These are phyloP conservation scores for Apiospora sp. DNA, from an alignment of 2,329 filamentous ascomycete species.

Conservation along the genomic window DNA sequence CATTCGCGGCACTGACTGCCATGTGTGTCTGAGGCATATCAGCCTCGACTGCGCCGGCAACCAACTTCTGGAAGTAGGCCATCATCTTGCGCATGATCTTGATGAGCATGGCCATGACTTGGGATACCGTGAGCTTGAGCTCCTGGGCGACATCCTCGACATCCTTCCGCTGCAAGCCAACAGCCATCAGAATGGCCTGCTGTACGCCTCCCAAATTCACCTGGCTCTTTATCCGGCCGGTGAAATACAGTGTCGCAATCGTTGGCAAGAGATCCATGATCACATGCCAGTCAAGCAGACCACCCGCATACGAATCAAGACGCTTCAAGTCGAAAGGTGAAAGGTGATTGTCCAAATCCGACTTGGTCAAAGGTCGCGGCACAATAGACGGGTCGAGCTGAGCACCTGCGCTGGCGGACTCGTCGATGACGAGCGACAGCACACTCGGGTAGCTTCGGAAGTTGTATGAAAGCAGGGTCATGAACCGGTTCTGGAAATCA, in stretches of 20 bases:
- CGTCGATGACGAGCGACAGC: conserved; percentile 85
- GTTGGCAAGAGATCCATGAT: conserved; percentile 90
- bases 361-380: conserved; percentile 69
- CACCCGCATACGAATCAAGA: conserved; percentile 93
- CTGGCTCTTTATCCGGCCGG: conserved; percentile 71
- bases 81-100: conserved; percentile 93
- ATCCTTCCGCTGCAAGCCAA: conserved; percentile 90
- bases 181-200: conserved; percentile 84
- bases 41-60: conserved; percentile 76
- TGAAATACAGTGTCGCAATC: conserved; percentile 86
- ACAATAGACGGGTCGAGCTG: conserved; percentile 67
- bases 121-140: conserved; percentile 74
- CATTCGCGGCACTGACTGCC: conserved; percentile 66
- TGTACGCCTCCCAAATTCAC: conserved; percentile 84
- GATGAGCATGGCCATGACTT: conserved; percentile 95
- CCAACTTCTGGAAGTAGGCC: conserved; percentile 75
- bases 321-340: conserved; percentile 95
- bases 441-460: conserved; percentile 84
- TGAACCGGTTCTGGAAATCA: conserved; percentile 95
- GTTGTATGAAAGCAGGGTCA: conserved; percentile 88
- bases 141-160: conserved; percentile 84
- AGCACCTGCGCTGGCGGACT: conserved; percentile 79
- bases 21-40: conserved; percentile 67
- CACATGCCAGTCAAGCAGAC: conserved; percentile 97
- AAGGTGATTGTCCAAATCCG: conserved; percentile 78